Evolutionary conservation across 352 stramenopile genomes (phyloP), one percentile per base, ranked within the genome.

Genomic region (Phytophthora aleatoria): DNA sequence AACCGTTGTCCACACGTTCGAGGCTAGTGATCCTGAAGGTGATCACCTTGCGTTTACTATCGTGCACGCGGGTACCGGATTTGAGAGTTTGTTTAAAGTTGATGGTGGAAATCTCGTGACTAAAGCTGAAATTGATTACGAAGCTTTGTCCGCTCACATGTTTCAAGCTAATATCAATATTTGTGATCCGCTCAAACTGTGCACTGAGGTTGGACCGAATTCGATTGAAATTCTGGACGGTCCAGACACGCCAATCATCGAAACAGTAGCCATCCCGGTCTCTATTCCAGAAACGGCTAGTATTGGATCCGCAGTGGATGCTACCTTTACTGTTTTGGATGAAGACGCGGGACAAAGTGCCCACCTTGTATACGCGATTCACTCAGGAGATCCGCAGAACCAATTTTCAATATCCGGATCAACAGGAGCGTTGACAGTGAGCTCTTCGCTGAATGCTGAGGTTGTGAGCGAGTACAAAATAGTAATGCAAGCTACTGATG

Each of bases 171-270:
- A 64, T 30, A 41, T 86, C 4, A 53, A 49, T 9, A 66, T 57
- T 4, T 89, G 80, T 36, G 80, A 89, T 44, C 67, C 77, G n/a
- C 54, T 80, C 1, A 56, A 44, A 0, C 24, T 83, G 2, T 89
- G 80, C 36, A 58, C 36, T 13, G 70, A 79, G 9, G 43, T 83
- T 61, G 77, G 76, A 30, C 76, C 76, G 5, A 85, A 67, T 11
- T 59, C 42, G 0, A 41, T 89, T 4, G 67, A 57, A 9, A 69
- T 89, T 20, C 48, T 66, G 2, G 74, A 89, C 57, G 77, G 49
- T 4, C 74, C 77, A 4, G 80, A 89, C 16, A 55, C 67, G 0
- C 80, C 80, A 26, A 64, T 76, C 39, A 73, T 87, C 53, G 35
- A 28, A 1, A 50, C 16, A 58, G 16, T 50, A n/a, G 57, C 50